Evolutionary conservation across 148 eudicot species (phyloP).

Genomic region (Camellia lanceoleosa): DNA sequence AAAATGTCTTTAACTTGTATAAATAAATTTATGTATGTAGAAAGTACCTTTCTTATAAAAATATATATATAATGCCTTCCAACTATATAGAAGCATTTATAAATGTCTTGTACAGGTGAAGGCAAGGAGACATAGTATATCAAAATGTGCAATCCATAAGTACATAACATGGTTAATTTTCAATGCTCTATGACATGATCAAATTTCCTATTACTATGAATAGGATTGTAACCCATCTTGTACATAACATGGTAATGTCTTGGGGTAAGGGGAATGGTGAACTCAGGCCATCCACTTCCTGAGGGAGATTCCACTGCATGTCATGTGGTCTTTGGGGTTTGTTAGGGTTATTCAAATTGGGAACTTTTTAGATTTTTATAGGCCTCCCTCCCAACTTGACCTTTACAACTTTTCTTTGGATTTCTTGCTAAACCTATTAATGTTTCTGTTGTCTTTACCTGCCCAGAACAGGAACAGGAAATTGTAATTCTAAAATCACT

Average conservation of each 20-base stretch:
- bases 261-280: neutral
- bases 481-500: neutral
- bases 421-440: neutral
- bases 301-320: neutral
- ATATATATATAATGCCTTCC: neutral
- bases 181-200: neutral
- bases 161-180: neutral
- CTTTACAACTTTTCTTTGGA: neutral
- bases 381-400: neutral
- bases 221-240: neutral
- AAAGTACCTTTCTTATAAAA: neutral
- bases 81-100: neutral
- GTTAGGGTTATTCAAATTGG: neutral
- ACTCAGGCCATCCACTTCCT: neutral
- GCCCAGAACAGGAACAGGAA: neutral
- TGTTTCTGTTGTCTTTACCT: neutral
- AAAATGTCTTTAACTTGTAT: neutral
- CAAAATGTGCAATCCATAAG: too few species aligned
- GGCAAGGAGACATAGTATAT: too few species aligned
- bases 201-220: neutral
- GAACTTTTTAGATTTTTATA: neutral
- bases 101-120: too few species aligned
- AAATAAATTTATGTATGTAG: neutral
- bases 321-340: neutral
- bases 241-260: neutral